phyloP scores from a whole-genome alignment of 768 basidiomycete genomes.

The Rhodocollybia butyracea region DNA sequence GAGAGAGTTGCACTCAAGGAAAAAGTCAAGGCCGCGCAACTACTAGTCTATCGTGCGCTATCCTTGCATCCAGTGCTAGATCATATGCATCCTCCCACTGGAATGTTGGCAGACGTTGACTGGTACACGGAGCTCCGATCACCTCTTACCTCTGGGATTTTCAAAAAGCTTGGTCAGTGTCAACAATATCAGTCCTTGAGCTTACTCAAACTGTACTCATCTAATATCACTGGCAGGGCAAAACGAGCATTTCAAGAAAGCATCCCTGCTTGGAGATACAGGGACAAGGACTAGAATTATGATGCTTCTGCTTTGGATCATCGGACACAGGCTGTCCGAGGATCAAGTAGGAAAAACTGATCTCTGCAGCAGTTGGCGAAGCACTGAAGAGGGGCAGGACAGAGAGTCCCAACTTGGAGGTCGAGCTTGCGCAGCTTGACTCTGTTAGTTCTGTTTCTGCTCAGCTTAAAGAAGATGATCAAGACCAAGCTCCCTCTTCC shows the following conservation, averaged over 20 bases:
- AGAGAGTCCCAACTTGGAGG: neutral
- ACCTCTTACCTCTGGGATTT: neutral
- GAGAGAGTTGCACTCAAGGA: conserved; percentile 2
- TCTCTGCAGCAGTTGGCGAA: conserved; percentile 17
- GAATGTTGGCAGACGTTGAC: conserved; percentile 16
- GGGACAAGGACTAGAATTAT: conserved; percentile 18
- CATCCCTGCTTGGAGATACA: conserved; percentile 12
- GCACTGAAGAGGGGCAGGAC: conserved; percentile 5
- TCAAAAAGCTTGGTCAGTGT: neutral
- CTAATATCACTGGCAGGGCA: too few relatives aligned
- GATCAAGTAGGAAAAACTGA: conserved; percentile 12
- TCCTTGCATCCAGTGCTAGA: conserved; percentile 18
- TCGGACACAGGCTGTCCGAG: conserved; percentile 17
- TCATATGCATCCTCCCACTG: conserved; percentile 14
- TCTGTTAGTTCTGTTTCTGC: conserved; percentile 12
- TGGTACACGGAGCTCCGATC: conserved; percentile 12
- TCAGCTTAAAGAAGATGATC: conserved; percentile 17
- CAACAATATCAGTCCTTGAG: too few relatives aligned
- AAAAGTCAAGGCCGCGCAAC: conserved; percentile 11
- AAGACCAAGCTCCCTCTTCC: conserved; percentile 16
- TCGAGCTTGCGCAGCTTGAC: conserved; percentile 7
- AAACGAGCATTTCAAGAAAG: conserved; percentile 17
- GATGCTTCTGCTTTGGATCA: conserved; percentile 20
- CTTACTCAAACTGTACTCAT: too few relatives aligned
- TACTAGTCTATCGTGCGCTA: conserved; percentile 16